Conservation (phyloP, 371 early-diverging fungal species). For the Fennellomyces sp. region DNA sequence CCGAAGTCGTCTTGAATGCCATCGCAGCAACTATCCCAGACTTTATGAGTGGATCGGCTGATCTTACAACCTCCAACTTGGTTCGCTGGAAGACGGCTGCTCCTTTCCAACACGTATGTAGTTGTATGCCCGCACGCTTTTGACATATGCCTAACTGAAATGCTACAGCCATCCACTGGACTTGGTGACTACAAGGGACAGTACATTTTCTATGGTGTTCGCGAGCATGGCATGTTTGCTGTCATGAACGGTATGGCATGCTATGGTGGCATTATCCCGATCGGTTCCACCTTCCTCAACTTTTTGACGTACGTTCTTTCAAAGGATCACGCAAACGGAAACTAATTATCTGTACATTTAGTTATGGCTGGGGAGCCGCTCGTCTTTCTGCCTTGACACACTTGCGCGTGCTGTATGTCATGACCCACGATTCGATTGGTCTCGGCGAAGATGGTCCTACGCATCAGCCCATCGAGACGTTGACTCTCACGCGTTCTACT, state of each 20-base stretch:
- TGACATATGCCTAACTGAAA: slow-evolving; percentile 77
- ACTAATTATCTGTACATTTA: no score
- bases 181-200: slow-evolving; percentile 86
- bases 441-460: slow-evolving; percentile 99
- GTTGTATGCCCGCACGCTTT: slow-evolving; percentile 25
- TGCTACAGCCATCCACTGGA: slow-evolving; percentile 42
- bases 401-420: slow-evolving; percentile 91
- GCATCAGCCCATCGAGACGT: slow-evolving; percentile 98
- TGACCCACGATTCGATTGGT: slow-evolving; percentile 99
- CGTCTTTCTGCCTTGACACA: slow-evolving; percentile 92
- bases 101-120: slow-evolving; percentile 82
- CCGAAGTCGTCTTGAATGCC: slow-evolving; percentile 78
- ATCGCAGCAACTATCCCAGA: slow-evolving; percentile 76
- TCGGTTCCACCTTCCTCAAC: slow-evolving; percentile 97
- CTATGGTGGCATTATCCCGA: slow-evolving; percentile 86
- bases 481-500: slow-evolving; percentile 91
- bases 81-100: slow-evolving; percentile 86
- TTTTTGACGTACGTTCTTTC: slow-evolving; percentile 91
- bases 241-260: slow-evolving; percentile 95
- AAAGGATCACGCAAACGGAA: no score
- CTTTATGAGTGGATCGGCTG: slow-evolving; percentile 95
- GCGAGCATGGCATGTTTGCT: slow-evolving; percentile 99
- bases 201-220: slow-evolving; percentile 96
- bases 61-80: slow-evolving; percentile 92
- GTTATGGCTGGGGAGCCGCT: slow-evolving; percentile 84